Conservation (phyloP, 345 rosid species). For the Hibiscus mutabilis region DNA sequence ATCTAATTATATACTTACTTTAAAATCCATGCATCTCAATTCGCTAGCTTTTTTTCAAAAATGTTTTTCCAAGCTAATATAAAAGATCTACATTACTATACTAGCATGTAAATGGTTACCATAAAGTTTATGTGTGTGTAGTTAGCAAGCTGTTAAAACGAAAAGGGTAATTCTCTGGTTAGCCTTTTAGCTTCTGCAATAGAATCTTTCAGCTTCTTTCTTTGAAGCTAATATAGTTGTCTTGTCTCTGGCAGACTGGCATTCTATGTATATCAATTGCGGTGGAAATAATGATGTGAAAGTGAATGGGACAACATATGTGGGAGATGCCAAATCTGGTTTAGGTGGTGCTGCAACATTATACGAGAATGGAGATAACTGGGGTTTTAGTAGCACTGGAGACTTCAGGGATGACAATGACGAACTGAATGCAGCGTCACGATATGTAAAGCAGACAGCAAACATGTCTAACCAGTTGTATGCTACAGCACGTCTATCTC, state of each 20-base stretch:
- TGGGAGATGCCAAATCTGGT: slow-evolving; percentile 54
- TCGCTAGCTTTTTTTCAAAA: background rate
- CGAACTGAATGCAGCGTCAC: slow-evolving; percentile 11
- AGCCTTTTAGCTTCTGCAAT: background rate
- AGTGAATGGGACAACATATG: slow-evolving; percentile 27
- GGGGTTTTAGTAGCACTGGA: slow-evolving; percentile 76
- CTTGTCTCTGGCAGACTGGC: slow-evolving; percentile 14
- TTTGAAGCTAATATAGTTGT: background rate
- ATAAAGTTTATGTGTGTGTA: background rate
- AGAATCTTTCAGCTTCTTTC: background rate
- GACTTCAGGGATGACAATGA: slow-evolving; percentile 54
- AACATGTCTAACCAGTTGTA: slow-evolving; percentile 19
- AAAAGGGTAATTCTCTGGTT: background rate
- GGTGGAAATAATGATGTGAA: slow-evolving; percentile 42
- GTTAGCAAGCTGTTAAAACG: background rate
- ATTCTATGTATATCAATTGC: slow-evolving; percentile 35
- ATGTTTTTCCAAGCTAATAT: background rate
- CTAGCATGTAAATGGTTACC: background rate
- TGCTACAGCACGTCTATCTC: slow-evolving; percentile 28
- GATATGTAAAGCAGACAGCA: slow-evolving; percentile 1
- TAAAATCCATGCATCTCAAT: background rate
- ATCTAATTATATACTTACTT: background rate
- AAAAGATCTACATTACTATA: background rate
- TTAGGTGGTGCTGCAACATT: slow-evolving; percentile 34
- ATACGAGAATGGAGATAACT: slow-evolving; percentile 25